A percentile compares a stretch with the other conserved stretches of the same genome.
Conservation (phyloP, 1,284 basidiomycete genomes). For the Vanrija sp. region DNA sequence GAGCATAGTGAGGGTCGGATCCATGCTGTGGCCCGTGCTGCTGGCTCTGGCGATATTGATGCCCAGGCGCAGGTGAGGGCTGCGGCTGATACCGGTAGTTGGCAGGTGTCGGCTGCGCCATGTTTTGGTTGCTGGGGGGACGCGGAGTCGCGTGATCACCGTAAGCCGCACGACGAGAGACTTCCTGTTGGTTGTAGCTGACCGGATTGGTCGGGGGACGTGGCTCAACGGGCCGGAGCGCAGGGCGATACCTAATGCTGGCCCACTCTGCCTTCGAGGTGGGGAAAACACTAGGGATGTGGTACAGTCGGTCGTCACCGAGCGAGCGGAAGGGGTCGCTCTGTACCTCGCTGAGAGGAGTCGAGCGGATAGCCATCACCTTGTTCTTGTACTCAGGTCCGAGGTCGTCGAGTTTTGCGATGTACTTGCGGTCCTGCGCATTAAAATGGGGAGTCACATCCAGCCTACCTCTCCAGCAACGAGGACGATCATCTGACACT, state of each 20-base stretch:
- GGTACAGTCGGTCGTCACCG: slow-evolving; percentile 20
- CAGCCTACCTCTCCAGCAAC: slow-evolving; percentile 12
- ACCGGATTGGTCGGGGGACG: not conserved
- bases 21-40: too few species aligned
- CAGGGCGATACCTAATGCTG: not conserved
- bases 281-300: slow-evolving; percentile 15
- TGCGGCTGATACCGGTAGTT: too few species aligned
- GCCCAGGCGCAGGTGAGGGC: too few species aligned
- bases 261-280: slow-evolving; percentile 5
- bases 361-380: slow-evolving; percentile 19
- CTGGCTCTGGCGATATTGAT: too few species aligned
- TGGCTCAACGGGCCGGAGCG: not conserved
- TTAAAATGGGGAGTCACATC: not conserved
- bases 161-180: too few species aligned
- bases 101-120: too few species aligned
- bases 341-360: not conserved
- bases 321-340: slow-evolving; percentile 23
- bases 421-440: slow-evolving; percentile 10
- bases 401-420: slow-evolving; percentile 1
- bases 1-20: too few species aligned
- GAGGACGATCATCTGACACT: slow-evolving; percentile 17
- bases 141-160: too few species aligned
- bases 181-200: too few species aligned
- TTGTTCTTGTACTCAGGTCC: slow-evolving; percentile 5
- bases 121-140: too few species aligned